Evolutionary conservation across 2,329 filamentous ascomycete genomes (phyloP), one percentile per base, ranked within the genome.

Genomic region (Claviceps monticola): DNA sequence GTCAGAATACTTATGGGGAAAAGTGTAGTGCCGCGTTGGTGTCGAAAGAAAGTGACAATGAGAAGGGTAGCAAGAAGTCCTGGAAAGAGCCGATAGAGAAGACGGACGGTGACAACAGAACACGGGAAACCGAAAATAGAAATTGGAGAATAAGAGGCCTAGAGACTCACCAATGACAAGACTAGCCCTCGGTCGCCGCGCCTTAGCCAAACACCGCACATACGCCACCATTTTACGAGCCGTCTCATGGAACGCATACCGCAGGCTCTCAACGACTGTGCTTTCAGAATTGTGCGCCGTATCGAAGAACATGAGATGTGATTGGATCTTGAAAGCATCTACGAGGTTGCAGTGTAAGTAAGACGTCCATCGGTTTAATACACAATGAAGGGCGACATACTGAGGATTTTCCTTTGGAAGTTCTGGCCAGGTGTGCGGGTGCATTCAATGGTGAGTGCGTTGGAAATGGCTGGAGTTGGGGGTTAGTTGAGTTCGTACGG

Each of bases 221-320:
- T 84, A 83, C 0, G 75, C 76, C 74, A 75, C 80, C 71, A 79
- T 78, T 69, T 91, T 94, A 69, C 80, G 81, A 8, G 88, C 89
- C 6, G 86, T 82, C 64, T 94, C 88, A 17, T 72, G 61, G 60
- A 96, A 91, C 36, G 81, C 82, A n/a, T 76, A 74, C 60, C 83
- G 79, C 3, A 96, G 70, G 58, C 93, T 95, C n/a, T 69, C 66
- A 4, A 91, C 71, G 13, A 93, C 84, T 0, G 82, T 86, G 4
- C 64, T 58, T 7, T 76, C 63, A 3, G 81, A 78, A 68, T 97
- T 97, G 71, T 91, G 83, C 3, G 74, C 68, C 4, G 86, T 86
- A 64, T 94, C 88, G 59, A 87, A 83, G 64, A 88, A 86, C 82
- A 94, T 90, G 48, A 80, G 73, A 59, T 93, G 86, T 49, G 89